phyloP scores from a whole-genome alignment of 2,329 filamentous ascomycete genomes.

The Colletotrichum aenigma region DNA sequence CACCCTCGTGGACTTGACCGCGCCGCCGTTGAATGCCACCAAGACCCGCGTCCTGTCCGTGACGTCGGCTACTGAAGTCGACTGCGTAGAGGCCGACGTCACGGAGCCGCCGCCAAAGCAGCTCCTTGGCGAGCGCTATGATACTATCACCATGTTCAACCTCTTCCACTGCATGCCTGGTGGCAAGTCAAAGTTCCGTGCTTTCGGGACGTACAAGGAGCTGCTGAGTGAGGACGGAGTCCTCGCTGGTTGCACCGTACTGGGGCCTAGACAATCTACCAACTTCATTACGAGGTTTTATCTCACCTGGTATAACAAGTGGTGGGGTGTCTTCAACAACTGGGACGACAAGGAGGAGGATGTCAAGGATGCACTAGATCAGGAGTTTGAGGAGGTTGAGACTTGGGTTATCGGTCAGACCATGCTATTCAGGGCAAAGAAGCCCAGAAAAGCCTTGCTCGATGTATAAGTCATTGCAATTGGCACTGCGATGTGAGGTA shows the following conservation, averaged over 20 bases:
- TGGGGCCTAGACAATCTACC: conserved; percentile 31
- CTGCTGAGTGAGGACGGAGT: conserved; percentile 38
- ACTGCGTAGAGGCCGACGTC: conserved; percentile 38
- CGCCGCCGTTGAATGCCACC: conserved; percentile 33
- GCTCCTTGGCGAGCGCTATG: conserved; percentile 33
- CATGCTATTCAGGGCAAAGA: conserved; percentile 40
- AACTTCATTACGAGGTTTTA: conserved; percentile 27
- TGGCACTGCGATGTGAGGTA: not conserved
- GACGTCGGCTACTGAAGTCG: conserved; percentile 24
- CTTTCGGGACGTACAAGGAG: conserved; percentile 34
- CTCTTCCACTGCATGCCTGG: conserved; percentile 46
- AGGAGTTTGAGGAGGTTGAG: conserved; percentile 42
- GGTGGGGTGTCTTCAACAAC: conserved; percentile 41
- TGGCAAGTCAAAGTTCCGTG: conserved; percentile 29
- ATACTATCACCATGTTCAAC: conserved; percentile 48
- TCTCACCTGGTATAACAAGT: conserved; percentile 33
- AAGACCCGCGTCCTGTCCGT: conserved; percentile 26
- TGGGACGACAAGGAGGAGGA: conserved; percentile 37
- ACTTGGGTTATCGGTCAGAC: conserved; percentile 39
- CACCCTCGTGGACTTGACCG: conserved; percentile 40
- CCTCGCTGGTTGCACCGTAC: conserved; percentile 40
- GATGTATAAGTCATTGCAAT: not conserved
- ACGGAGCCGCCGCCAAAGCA: conserved; percentile 32
- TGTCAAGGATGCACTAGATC: conserved; percentile 34
- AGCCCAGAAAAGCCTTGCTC: conserved; percentile 28